A percentile compares a stretch with the other conserved stretches of the same genome.
phyloP scores from a whole-genome alignment of 768 basidiomycete species.

The Boletus rubroflammeus region DNA sequence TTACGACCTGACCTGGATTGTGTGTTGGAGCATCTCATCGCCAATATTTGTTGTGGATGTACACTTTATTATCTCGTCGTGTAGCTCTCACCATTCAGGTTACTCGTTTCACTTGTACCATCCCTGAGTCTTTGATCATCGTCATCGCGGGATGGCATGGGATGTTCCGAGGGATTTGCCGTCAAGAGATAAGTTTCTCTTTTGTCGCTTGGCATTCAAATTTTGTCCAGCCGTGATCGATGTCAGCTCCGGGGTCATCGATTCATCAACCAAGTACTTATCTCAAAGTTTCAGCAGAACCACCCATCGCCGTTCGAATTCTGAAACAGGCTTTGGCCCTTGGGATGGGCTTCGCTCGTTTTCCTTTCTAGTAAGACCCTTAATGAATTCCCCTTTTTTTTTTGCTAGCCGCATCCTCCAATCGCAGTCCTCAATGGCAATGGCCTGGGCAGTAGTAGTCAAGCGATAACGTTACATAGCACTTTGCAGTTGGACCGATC shows the following conservation, averaged over 20 bases:
- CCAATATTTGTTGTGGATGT: neutral
- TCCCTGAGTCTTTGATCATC: neutral
- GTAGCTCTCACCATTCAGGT: neutral
- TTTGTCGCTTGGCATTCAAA: neutral
- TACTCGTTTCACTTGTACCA: neutral
- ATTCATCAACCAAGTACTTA: neutral
- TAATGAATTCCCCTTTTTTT: no score
- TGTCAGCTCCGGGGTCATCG: no score
- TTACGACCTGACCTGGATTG: neutral
- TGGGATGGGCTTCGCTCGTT: no score
- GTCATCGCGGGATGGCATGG: neutral
- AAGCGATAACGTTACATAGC: no score
- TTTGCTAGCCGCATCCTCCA: no score
- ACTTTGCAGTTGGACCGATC: neutral
- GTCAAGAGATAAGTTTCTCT: neutral
- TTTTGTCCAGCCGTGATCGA: neutral
- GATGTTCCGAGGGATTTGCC: neutral
- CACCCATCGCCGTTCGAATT: no score
- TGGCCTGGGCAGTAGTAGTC: no score
- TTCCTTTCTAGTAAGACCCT: no score
- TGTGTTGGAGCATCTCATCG: neutral
- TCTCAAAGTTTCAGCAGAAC: no score
- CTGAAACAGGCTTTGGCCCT: no score
- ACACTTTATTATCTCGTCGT: neutral
- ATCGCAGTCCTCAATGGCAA: no score